Conservation (phyloP, 495 filamentous ascomycete genomes). For the Apiosordaria backusii region DNA sequence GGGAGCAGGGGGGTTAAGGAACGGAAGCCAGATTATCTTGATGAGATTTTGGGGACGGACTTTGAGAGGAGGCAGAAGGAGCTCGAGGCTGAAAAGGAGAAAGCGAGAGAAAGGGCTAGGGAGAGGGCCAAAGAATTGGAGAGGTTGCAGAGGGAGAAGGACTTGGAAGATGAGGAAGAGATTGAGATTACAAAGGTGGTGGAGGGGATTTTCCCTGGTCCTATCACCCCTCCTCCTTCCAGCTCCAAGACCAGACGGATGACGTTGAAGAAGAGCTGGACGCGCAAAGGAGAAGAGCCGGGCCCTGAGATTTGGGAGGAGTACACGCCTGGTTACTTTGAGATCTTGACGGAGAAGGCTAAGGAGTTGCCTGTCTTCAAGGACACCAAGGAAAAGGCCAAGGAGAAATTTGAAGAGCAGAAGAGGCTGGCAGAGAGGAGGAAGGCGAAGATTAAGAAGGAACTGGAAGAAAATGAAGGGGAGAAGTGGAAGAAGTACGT, state of each 20-base stretch:
- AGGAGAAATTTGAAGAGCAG: background rate
- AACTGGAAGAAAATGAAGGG: background rate
- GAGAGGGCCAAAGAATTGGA: background rate
- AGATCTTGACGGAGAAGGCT: slow-evolving; percentile 8
- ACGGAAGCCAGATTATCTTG: too few relatives aligned
- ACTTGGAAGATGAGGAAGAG: background rate
- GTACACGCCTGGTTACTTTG: slow-evolving; percentile 6
- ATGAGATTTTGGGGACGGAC: background rate
- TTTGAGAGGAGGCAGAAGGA: background rate
- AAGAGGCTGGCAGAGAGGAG: too few relatives aligned
- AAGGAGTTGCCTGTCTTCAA: slow-evolving; percentile 33
- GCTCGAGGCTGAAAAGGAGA: background rate
- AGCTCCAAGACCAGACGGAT: background rate
- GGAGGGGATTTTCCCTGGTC: background rate
- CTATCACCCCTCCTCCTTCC: background rate
- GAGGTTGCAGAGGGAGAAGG: background rate
- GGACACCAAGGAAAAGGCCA: slow-evolving; percentile 32
- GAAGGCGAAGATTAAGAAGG: too few relatives aligned
- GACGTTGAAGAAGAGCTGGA: background rate
- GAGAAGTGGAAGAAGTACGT: background rate
- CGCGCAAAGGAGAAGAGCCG: background rate
- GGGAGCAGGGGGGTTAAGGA: background rate
- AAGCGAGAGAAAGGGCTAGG: background rate
- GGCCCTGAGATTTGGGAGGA: slow-evolving; percentile 12
- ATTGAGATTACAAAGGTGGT: background rate